Conservation (phyloP, 768 basidiomycete genomes). For the Russula compacta region DNA sequence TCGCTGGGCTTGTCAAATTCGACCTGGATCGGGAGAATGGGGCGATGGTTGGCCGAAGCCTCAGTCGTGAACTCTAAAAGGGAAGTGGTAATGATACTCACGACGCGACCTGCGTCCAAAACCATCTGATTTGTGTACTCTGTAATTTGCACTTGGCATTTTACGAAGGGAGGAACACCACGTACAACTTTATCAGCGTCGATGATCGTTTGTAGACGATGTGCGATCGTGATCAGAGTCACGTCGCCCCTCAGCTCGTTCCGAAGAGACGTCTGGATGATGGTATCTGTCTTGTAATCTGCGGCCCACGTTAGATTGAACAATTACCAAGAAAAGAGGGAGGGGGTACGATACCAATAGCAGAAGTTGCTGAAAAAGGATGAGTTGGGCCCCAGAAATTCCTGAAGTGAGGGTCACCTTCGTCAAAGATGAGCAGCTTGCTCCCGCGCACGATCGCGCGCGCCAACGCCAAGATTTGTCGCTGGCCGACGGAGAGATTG, state of each 20-base stretch:
- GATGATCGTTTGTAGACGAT: constrained; percentile 50
- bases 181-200: constrained; percentile 51
- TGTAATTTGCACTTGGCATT: background rate
- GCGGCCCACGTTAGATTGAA: background rate
- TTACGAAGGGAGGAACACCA: background rate
- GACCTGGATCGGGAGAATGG: constrained; percentile 19
- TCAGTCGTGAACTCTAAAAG: too few relatives aligned
- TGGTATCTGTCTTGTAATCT: constrained; percentile 49
- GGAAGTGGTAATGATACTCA: too few relatives aligned
- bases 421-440: constrained; percentile 51
- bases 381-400: background rate
- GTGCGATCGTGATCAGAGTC: constrained; percentile 51
- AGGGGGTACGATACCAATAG: constrained; percentile 28
- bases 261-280: constrained; percentile 49
- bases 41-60: too few relatives aligned
- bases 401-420: constrained; percentile 28
- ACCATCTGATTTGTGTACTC: constrained; percentile 29
- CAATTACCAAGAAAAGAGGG: too few relatives aligned
- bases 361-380: constrained; percentile 33
- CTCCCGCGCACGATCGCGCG: constrained; percentile 47
- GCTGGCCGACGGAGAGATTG: constrained; percentile 49
- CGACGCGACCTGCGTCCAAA: constrained; percentile 34
- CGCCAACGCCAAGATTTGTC: constrained; percentile 52
- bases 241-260: constrained; percentile 34
- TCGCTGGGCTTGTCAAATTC: constrained; percentile 40